Conservation (phyloP, 345 rosid species). For the Linum tenue region DNA sequence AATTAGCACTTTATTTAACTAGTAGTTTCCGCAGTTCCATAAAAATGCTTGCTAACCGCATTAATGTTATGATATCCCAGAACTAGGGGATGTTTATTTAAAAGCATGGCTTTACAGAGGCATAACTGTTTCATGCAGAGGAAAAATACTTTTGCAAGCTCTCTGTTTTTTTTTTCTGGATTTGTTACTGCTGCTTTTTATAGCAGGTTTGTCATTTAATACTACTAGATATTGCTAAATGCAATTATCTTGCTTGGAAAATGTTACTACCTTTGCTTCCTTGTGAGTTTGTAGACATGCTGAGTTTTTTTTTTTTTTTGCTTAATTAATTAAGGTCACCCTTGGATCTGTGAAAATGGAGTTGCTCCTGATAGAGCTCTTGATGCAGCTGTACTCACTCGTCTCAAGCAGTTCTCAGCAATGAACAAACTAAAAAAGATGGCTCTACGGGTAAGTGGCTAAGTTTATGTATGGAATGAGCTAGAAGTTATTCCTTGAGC, state of each 20-base stretch:
- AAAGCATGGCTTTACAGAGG: too few species aligned
- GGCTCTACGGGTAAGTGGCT: constrained; percentile 77
- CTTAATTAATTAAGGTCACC: constrained; percentile 54
- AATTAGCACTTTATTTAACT: neutral
- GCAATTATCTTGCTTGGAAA: neutral
- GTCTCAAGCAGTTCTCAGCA: constrained; percentile 93
- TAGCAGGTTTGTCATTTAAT: neutral
- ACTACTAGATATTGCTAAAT: neutral
- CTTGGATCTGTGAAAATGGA: constrained; percentile 97
- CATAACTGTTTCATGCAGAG: too few species aligned
- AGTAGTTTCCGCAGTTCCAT: neutral
- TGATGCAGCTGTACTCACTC: constrained; percentile 94
- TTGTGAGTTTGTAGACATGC: neutral
- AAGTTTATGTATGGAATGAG: neutral
- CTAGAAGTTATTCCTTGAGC: neutral
- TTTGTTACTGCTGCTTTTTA: too few species aligned
- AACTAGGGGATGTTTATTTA: too few species aligned
- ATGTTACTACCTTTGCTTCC: neutral
- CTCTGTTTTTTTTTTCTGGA: too few species aligned
- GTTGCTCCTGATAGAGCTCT: constrained; percentile 94
- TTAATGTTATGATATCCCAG: too few species aligned
- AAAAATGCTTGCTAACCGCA: too few species aligned
- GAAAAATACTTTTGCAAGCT: too few species aligned
- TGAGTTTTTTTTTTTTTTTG: constrained; percentile 1
- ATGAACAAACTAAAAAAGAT: constrained; percentile 98